Conservation (phyloP, 2,329 filamentous ascomycete genomes). For the Penicillium vulpinum region DNA sequence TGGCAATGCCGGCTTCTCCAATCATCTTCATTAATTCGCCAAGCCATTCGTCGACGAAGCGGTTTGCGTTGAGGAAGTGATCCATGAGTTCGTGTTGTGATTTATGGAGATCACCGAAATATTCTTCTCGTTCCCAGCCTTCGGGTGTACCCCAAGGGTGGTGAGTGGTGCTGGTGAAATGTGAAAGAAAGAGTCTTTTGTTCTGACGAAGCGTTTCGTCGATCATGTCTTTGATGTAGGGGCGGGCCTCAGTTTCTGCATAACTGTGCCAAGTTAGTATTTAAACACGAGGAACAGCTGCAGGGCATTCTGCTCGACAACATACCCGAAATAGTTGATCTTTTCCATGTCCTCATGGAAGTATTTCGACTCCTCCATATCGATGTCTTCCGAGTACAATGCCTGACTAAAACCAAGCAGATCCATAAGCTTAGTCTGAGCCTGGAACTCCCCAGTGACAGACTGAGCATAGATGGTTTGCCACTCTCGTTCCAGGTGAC, state of each 20-base stretch:
- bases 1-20: slow-evolving; percentile 19
- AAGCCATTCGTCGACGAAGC: slow-evolving; percentile 16
- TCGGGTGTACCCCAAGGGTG: slow-evolving; percentile 42
- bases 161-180: slow-evolving; percentile 40
- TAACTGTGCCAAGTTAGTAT: slow-evolving; percentile 22
- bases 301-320: neutral
- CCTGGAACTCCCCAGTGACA: slow-evolving; percentile 30
- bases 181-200: slow-evolving; percentile 32
- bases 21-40: slow-evolving; percentile 17
- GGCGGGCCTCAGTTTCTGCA: slow-evolving; percentile 42
- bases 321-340: slow-evolving; percentile 48
- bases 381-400: slow-evolving; percentile 32
- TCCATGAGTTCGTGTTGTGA: slow-evolving; percentile 17
- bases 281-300: neutral
- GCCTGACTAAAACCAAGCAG: slow-evolving; percentile 39
- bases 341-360: slow-evolving; percentile 33
- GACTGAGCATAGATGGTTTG: slow-evolving; percentile 32
- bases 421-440: slow-evolving; percentile 27
- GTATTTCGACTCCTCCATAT: slow-evolving; percentile 29
- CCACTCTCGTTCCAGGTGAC: slow-evolving; percentile 28
- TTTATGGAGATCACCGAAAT: neutral
- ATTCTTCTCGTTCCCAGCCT: slow-evolving; percentile 1
- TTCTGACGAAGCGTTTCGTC: slow-evolving; percentile 28
- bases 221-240: slow-evolving; percentile 40
- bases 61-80: slow-evolving; percentile 23